Evolutionary conservation across 1,284 basidiomycete genomes (phyloP).

Genomic region (Pulveroboletus sp.): DNA sequence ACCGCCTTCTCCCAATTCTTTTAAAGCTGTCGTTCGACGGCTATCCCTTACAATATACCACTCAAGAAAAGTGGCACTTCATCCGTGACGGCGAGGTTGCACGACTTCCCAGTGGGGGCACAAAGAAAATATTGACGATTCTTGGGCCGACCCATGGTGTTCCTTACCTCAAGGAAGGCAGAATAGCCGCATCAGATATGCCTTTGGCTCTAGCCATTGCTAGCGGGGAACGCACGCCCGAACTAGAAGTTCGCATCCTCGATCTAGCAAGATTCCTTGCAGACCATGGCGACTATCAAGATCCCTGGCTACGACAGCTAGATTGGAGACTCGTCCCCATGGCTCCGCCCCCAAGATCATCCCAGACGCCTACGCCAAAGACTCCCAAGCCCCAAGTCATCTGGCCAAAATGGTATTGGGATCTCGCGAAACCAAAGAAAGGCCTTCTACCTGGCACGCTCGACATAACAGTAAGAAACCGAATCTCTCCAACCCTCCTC

Average conservation of each 20-base stretch:
- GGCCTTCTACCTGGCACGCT: conserved; percentile 65
- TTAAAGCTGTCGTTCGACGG: conserved; percentile 78
- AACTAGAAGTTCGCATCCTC: conserved; percentile 38
- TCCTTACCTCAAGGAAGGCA: conserved; percentile 42
- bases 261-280: conserved; percentile 42
- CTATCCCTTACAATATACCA: conserved; percentile 64
- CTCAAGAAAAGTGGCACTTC: conserved; percentile 70
- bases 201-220: conserved; percentile 48
- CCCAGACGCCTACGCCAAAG: neutral
- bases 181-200: conserved; percentile 40
- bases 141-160: conserved; percentile 47
- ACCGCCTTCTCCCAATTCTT: conserved; percentile 75
- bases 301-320: conserved; percentile 66
- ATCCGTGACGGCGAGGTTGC: conserved; percentile 38
- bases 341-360: neutral
- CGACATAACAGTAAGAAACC: conserved; percentile 85
- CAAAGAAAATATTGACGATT: conserved; percentile 44
- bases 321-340: conserved; percentile 52
- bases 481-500: conserved; percentile 84
- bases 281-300: conserved; percentile 32
- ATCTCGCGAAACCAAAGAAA: conserved; percentile 75
- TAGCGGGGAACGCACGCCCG: conserved; percentile 38
- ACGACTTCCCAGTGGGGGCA: conserved; percentile 41
- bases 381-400: conserved; percentile 34
- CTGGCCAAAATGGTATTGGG: conserved; percentile 98